Evolutionary conservation across 495 filamentous ascomycete genomes (phyloP).

Genomic region (Saxophila tyrrhenica): DNA sequence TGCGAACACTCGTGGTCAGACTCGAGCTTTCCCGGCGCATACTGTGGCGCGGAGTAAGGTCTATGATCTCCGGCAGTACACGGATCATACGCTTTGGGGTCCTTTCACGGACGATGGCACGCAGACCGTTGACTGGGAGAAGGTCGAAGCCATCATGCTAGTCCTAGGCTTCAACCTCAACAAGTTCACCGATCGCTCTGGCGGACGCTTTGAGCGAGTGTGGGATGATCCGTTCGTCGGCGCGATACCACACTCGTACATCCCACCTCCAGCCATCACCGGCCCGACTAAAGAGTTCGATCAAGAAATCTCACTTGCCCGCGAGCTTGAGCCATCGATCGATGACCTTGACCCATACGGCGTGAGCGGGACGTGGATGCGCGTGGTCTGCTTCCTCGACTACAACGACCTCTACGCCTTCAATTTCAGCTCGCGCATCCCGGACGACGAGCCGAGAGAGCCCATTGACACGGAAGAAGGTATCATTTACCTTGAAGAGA

Average conservation of each 20-base stretch:
- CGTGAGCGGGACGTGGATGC: slow-evolving; percentile 47
- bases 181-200: slow-evolving; percentile 33
- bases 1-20: slow-evolving; percentile 6
- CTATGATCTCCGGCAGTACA: slow-evolving; percentile 56
- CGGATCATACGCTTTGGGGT: slow-evolving; percentile 44
- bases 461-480: slow-evolving; percentile 37
- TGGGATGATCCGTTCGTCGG: slow-evolving; percentile 46
- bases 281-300: background rate
- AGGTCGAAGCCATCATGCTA: slow-evolving; percentile 53
- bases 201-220: slow-evolving; percentile 33
- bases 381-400: slow-evolving; percentile 43
- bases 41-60: slow-evolving; percentile 49
- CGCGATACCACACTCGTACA: slow-evolving; percentile 29
- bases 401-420: slow-evolving; percentile 49
- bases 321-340: slow-evolving; percentile 26
- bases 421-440: slow-evolving; percentile 37
- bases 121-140: slow-evolving; percentile 55
- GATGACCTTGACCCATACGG: slow-evolving; percentile 47
- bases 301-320: slow-evolving; percentile 1
- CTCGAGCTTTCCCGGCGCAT: slow-evolving; percentile 27
- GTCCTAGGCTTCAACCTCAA: slow-evolving; percentile 45
- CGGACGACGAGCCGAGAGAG: slow-evolving; percentile 33
- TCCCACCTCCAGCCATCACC: background rate
- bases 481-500: slow-evolving; percentile 18
- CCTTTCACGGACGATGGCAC: slow-evolving; percentile 46